Evolutionary conservation across 345 rosid genomes (phyloP).

Genomic region (Eucalyptus sp.): DNA sequence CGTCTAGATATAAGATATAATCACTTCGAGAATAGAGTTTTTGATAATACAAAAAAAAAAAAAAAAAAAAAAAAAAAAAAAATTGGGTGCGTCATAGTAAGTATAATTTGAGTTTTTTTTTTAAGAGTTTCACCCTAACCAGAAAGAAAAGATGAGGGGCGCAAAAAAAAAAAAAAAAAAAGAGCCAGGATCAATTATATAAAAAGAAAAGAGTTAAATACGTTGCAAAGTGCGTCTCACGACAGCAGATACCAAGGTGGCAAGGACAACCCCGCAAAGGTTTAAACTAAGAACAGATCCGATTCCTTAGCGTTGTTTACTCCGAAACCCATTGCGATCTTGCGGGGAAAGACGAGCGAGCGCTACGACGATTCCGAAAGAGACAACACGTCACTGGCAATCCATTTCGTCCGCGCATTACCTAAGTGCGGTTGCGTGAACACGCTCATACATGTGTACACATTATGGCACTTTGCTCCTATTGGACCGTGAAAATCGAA

Average conservation of each 20-base stretch:
- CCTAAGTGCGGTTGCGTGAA: not conserved
- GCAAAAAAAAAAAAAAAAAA: not conserved
- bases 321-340: not conserved
- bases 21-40: too few relatives aligned
- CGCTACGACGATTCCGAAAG: not conserved
- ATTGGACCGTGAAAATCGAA: not conserved
- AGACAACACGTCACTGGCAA: not conserved
- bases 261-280: not conserved
- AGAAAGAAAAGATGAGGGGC: too few relatives aligned
- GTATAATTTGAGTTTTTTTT: too few relatives aligned
- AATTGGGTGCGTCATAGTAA: too few relatives aligned
- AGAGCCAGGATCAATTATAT: not conserved
- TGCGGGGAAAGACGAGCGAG: not conserved
- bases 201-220: not conserved
- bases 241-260: not conserved
- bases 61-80: too few relatives aligned
- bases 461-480: not conserved
- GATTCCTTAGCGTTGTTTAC: not conserved
- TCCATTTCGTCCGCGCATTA: not conserved
- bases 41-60: too few relatives aligned
- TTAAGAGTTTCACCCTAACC: too few relatives aligned
- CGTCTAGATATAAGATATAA: too few relatives aligned
- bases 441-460: too few relatives aligned
- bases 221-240: not conserved
- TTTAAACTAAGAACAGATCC: not conserved